Evolutionary conservation across 2,329 filamentous ascomycete species (phyloP).

Genomic region (Fusarium nygamai): DNA sequence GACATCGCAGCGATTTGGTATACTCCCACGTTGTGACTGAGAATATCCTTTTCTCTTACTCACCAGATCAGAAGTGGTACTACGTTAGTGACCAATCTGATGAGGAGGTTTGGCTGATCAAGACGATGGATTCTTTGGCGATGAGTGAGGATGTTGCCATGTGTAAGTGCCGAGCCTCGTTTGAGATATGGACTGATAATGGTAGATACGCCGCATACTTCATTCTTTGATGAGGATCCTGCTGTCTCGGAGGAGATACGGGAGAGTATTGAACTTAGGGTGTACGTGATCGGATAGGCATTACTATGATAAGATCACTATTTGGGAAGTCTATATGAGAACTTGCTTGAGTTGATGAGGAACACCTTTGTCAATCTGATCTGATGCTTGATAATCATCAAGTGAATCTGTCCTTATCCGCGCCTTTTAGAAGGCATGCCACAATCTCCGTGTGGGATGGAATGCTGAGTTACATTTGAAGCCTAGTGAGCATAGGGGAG

Average conservation of each 20-base stretch:
- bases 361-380: not conserved
- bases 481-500: too few species aligned
- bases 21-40: not conserved
- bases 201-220: not conserved
- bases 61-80: not conserved
- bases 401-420: not conserved
- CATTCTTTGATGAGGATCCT: not conserved
- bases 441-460: not conserved
- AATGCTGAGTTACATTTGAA: not conserved
- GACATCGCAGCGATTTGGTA: not conserved
- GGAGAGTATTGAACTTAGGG: not conserved
- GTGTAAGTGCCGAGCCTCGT: not conserved
- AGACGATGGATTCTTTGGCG: not conserved
- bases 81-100: not conserved
- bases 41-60: not conserved
- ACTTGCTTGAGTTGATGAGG: not conserved
- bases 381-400: not conserved
- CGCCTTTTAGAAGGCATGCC: too few species aligned
- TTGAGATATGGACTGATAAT: not conserved
- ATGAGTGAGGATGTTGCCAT: not conserved
- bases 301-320: not conserved
- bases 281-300: not conserved
- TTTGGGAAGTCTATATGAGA: not conserved
- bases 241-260: not conserved
- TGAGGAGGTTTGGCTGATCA: not conserved